Base-by-base conservation (phyloP, 495 filamentous ascomycete species). In the Pyrenula aspistea region DNA sequence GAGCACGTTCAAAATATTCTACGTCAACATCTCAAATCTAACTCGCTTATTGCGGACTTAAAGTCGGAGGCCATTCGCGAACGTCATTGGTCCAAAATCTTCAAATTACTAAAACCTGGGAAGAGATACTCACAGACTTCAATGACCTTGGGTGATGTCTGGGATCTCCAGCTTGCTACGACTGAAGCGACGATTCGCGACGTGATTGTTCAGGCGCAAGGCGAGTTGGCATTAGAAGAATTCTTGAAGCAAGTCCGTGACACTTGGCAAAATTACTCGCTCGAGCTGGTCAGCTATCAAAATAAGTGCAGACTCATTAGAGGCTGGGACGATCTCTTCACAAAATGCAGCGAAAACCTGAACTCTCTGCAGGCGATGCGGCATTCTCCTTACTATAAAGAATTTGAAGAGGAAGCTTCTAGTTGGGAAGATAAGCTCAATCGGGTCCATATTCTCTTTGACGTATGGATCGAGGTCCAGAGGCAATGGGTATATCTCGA, bases 391-490 rank as follows among this genome's bases (percentile, higher is more conserved):
- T 99, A 97, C 68, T 97, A 94, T 73, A 96, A 95, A 67, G 91
- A 96, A 62, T 99, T 99, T 61, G 93, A 97, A 65, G 93, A 97
- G 62, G 94, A 97, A 59, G 93, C 93, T 20, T 86, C 90, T 1
- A 80, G 83, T 2, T 99, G 94, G 94, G 93, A 99, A 71, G 93
- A 99, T 69, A 95, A 94, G 63, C 77, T 99, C 49, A 99, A 99
- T 68, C 84, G 94, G 42, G 89, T 97, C 21, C 93, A 97, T 67
- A 89, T 97, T 25, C 77, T 97, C 1, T 99, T 99, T 66, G 94
- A 99, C 71, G 89, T 97, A 24, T 99, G 93, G 93, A 97, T 99
- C 60, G 93, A 99, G 72, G 94, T 99, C 23, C 93, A 99, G 70
- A 83, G 93, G 57, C 93, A 99, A 74, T 99, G 93, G 93, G 92